phyloP scores from a whole-genome alignment of 2,329 filamentous ascomycete genomes.

The Aspergillus chevalieri region DNA sequence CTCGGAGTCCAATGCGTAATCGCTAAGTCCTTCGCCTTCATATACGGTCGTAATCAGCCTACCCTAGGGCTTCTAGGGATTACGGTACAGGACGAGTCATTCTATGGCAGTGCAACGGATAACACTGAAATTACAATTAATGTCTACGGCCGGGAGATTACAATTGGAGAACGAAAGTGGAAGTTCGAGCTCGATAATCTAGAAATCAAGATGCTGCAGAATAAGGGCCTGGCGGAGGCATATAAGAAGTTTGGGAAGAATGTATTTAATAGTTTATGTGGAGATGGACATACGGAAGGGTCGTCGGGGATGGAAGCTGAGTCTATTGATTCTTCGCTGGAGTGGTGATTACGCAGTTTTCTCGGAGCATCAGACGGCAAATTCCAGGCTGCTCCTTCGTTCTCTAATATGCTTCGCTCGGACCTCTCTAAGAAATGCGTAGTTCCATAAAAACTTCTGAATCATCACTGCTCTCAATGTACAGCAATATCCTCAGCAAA shows the following conservation, averaged over 20 bases:
- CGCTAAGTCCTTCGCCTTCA: conserved; percentile 42
- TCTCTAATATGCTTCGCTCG: no score
- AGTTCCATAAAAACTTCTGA: no score
- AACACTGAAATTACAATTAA: conserved; percentile 35
- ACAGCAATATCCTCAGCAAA: no score
- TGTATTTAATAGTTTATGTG: conserved; percentile 5
- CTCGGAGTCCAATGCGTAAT: conserved; percentile 38
- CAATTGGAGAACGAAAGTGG: background rate
- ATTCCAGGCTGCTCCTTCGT: no score
- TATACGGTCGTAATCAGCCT: conserved; percentile 43
- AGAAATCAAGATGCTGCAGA: background rate
- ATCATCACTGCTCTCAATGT: no score
- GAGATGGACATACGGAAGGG: background rate
- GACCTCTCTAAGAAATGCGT: no score
- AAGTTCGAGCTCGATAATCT: background rate
- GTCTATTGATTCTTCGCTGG: no score
- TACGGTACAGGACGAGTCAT: conserved; percentile 32
- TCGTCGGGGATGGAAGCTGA: no score
- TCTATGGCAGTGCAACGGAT: conserved; percentile 33
- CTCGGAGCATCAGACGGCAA: no score
- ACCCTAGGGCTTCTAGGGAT: conserved; percentile 43
- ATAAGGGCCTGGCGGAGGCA: background rate
- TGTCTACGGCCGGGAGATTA: background rate
- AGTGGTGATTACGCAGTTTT: no score
- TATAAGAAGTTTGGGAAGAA: background rate